Evolutionary conservation across 1,284 basidiomycete genomes (phyloP), one percentile per base, ranked within the genome.

Genomic region (Fistulinella staudtii): DNA sequence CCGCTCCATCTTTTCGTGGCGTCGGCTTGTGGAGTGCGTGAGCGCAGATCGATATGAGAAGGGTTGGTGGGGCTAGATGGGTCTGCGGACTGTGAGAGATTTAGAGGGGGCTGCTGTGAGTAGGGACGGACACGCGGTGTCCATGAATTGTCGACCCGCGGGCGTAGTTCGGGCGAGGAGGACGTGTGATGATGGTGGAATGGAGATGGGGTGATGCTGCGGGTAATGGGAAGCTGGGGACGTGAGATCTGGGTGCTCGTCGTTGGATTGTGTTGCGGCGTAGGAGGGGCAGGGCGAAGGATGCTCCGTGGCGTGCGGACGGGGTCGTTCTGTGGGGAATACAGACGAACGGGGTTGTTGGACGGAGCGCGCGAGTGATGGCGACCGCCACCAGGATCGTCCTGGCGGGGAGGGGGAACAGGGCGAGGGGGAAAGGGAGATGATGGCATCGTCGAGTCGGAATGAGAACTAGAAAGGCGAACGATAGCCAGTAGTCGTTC

Each of bases 81-180:
- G 8, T 43, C 46, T 2, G 11, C 37, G 3, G 39, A 24, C 15
- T 35, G 50, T 31, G 41, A 21, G 5, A 9, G 17, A 46, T 58
- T 52, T 1, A 43, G n/a, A 10, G 34, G 20, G 8, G 28, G 27
- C 8, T 56, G 51, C n/a, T 56, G 53, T n/a, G 51, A 25, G 37
- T 25, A 56, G 4, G 45, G 43, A 4, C 46, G 53, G 20, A 15
- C 53, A 56, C 50, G 55, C 46, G 59, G 57, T 3, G 55, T 43
- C 57, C 52, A 58, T 38, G 49, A 27, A 43, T 31, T 55, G 33
- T 59, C 56, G 4, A 25, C 39, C 33, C 42, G 54, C 28, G 59
- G 57, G 29, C 55, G 45, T 25, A 62, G 45, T 34, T 58, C 57
- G 27, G 57, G 57, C 0, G 57, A 57, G 40, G 59, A 55, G 9